Evolutionary conservation across 345 rosid species (phyloP), one percentile per base, ranked within the genome.

Genomic region (Rubroshorea leprosula): DNA sequence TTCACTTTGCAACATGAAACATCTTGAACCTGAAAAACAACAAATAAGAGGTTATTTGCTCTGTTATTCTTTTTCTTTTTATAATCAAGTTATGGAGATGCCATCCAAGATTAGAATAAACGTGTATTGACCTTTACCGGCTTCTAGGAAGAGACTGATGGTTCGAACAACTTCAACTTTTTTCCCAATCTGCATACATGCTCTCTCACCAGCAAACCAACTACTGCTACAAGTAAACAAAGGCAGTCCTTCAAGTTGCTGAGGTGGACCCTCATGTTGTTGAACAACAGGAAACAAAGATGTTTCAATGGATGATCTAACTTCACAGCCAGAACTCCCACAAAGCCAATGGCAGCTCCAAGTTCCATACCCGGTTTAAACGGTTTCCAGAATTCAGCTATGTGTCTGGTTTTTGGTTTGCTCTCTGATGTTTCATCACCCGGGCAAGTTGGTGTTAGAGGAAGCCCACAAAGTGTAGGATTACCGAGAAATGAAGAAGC

Each of bases 401-500:
- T 35, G 41, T 35, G 12, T 35, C 11, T 14, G 17, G 10, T n/a
- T 10, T n/a, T 5, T 4, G 47, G 16, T 5, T 44, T 6, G 18
- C 17, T 44, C 47, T n/a, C 16, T 16, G 47, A 16, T 2, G 3
- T n/a, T 44, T 44, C 18, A 44, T 44, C 47, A 9, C 18, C 47
- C 16, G 18, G 18, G 47, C 47, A 44, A 10, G n/a, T 5, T 15
- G 1, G 47, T 10, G 5, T 6, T n/a, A 13, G 47, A 14, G 47
- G 18, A 44, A 9, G 45, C n/a, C 60, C 60, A 23, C 78, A 69
- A 9, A 74, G 67, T 12, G 48, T 48, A 0, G 0, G 66, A 46
- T 74, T 74, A 6, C 66, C 72, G 23, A 17, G 35, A 13, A 66
- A 69, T 29, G 49, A 51, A 0, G 60, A 57, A 3, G 78, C 51